Base-by-base conservation (phyloP, 352 stramenopile genomes). In the Phytopythium chamaehyphon region DNA sequence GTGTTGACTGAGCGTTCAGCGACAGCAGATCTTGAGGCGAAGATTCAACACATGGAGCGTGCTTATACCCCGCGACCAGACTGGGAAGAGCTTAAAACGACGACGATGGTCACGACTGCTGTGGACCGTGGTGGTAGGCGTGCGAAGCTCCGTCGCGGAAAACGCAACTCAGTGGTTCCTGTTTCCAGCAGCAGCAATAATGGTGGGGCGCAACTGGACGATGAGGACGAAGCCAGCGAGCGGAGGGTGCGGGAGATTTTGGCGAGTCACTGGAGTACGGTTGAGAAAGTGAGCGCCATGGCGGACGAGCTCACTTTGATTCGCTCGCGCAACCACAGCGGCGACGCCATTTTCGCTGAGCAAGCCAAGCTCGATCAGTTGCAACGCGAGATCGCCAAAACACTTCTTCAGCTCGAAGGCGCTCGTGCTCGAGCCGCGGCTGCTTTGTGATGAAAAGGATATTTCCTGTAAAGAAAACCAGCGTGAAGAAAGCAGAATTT, bases 201-300 rank as follows among this genome's bases (percentile, higher is more conserved):
- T 52, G 63, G 19, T 5, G 24, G 33, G 40, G 36, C 15, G 7
- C 16, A 23, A 35, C 52, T 69, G 12, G 46, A 74, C 0, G 75
- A 84, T 18, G 74, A 81, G 40, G 74, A 83, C 14, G 64, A 72
- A 2, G 64, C 54, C n/a, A 64, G 57, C 40, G 66, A 73, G 6
- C 31, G 62, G 14, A 62, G 66, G 6, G 24, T 89, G 28, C 57
- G 66, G 28, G 60, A 71, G 19, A 79, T 91, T 5, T 49, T 88
- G 40, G 60, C 68, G 28, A 82, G 63, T 47, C 73, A 66, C 47
- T 83, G 74, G 71, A 85, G 65, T 45, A 90, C 78, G 0, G 60
- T 90, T n/a, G 67, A 73, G 2, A 91, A 88, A 23, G 74, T 90
- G 26, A 57, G 62, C 23, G 68, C 66, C 6, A 70, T 89, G 56